phyloP scores from a whole-genome alignment of 1,284 basidiomycete genomes.

The Gomphus bonarii region DNA sequence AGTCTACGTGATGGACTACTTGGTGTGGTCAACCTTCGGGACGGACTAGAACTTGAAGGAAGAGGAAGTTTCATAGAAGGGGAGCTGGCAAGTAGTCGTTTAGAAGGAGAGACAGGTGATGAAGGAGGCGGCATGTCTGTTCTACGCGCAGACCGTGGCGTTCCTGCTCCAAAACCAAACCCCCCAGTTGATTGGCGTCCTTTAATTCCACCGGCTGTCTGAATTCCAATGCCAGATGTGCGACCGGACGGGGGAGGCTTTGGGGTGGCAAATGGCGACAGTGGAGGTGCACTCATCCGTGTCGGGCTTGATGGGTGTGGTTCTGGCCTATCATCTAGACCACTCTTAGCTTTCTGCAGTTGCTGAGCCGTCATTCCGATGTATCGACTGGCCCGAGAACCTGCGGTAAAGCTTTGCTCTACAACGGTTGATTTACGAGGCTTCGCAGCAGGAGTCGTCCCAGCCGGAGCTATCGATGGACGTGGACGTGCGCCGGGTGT shows the following conservation, averaged over 20 bases:
- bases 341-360: slow-evolving; percentile 31
- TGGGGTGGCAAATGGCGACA: slow-evolving; percentile 22
- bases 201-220: slow-evolving; percentile 6
- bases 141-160: slow-evolving; percentile 7
- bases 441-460: slow-evolving; percentile 16
- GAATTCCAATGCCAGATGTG: slow-evolving; percentile 8
- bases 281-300: slow-evolving; percentile 19
- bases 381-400: slow-evolving; percentile 78
- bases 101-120: slow-evolving; percentile 18
- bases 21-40: slow-evolving; percentile 10
- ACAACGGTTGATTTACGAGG: slow-evolving; percentile 19
- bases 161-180: not conserved
- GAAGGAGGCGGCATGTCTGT: slow-evolving; percentile 29
- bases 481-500: slow-evolving; percentile 15
- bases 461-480: slow-evolving; percentile 15
- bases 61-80: slow-evolving; percentile 5
- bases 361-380: slow-evolving; percentile 76
- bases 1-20: slow-evolving; percentile 10
- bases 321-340: slow-evolving; percentile 8
- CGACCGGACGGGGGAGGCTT: slow-evolving; percentile 15
- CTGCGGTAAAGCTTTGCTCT: slow-evolving; percentile 53
- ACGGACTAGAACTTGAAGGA: slow-evolving; percentile 5
- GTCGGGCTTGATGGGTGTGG: slow-evolving; percentile 18
- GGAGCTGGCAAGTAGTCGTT: slow-evolving; percentile 2
- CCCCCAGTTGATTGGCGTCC: slow-evolving; percentile 6